Evolutionary conservation across 2,329 filamentous ascomycete genomes (phyloP).

Genomic region (Aureobasidium namibiae): DNA sequence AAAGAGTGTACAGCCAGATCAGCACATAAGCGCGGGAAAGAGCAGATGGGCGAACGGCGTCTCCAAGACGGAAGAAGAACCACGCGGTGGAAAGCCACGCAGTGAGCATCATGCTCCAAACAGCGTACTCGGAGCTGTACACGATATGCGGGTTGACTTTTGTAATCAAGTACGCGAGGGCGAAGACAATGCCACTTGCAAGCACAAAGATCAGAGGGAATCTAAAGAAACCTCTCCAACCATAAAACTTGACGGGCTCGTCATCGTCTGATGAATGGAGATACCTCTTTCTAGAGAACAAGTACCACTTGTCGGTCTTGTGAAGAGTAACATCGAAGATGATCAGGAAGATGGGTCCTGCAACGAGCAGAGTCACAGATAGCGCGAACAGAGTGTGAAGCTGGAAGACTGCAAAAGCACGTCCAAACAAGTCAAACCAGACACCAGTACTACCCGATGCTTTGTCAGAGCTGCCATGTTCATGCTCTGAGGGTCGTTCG

Average conservation of each 20-base stretch:
- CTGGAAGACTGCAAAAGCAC: conserved; percentile 66
- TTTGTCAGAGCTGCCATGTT: conserved; percentile 55
- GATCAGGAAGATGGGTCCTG: conserved; percentile 65
- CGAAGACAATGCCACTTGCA: conserved; percentile 60
- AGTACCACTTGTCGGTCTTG: conserved; percentile 75
- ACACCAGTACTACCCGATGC: conserved; percentile 57
- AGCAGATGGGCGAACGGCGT: conserved; percentile 74
- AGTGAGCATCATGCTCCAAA: conserved; percentile 80
- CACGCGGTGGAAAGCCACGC: conserved; percentile 75
- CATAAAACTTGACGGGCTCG: conserved; percentile 56
- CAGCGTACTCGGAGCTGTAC: conserved; percentile 80
- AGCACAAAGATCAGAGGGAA: conserved; percentile 69
- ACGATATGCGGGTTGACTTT: conserved; percentile 85
- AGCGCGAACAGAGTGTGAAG: conserved; percentile 81
- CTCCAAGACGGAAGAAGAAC: conserved; percentile 71
- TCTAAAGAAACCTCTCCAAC: conserved; percentile 74
- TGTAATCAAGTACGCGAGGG: conserved; percentile 63
- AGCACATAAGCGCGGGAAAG: conserved; percentile 73
- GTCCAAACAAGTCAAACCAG: conserved; percentile 91
- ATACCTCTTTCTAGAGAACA: conserved; percentile 62
- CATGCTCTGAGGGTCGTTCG: conserved; percentile 48
- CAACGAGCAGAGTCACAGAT: conserved; percentile 74
- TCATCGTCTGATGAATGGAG: conserved; percentile 52
- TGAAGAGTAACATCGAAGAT: conserved; percentile 60
- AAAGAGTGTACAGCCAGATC: conserved; percentile 73